phyloP scores from a whole-genome alignment of 164 flowering plant genomes.

The Stephania cephalantha region DNA sequence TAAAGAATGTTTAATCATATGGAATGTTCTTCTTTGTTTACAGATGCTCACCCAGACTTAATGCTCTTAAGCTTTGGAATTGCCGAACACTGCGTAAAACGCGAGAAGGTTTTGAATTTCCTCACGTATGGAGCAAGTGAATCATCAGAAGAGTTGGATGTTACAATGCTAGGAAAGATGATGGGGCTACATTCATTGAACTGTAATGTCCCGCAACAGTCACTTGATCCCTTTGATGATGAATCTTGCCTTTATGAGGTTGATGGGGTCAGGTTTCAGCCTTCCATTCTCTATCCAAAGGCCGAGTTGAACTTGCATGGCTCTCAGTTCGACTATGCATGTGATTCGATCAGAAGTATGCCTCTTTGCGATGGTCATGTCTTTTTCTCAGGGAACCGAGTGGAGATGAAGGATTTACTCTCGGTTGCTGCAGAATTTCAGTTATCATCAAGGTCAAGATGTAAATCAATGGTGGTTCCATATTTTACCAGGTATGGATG shows the following conservation, averaged over 20 bases:
- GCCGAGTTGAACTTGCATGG: conserved; percentile 23
- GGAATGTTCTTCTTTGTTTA: conserved; percentile 8
- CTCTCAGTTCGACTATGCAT: conserved; percentile 38
- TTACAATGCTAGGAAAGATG: conserved; percentile 38
- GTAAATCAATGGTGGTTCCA: conserved; percentile 53
- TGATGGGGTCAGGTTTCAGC: conserved; percentile 13
- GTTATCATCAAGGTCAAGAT: conserved; percentile 31
- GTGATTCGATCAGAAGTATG: conserved; percentile 29
- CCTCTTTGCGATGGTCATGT: conserved; percentile 42
- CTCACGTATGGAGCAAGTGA: conserved; percentile 41
- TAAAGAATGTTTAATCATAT: neutral
- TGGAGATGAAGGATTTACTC: conserved; percentile 57
- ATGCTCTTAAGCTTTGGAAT: conserved; percentile 45
- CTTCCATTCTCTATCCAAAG: conserved; percentile 35
- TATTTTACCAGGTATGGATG: conserved; percentile 49
- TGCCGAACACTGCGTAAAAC: conserved; percentile 44
- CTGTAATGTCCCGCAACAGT: conserved; percentile 19
- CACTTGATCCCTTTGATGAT: conserved; percentile 16
- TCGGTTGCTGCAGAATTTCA: conserved; percentile 52
- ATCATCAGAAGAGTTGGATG: conserved; percentile 29
- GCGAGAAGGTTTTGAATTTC: conserved; percentile 45
- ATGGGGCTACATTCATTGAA: conserved; percentile 34
- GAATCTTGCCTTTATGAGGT: conserved; percentile 13
- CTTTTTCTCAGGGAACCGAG: conserved; percentile 27
- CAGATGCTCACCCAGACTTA: conserved; percentile 36